These are phyloP conservation scores for Globisporangium canariense DNA, from an alignment of 352 stramenopile genomes.

Conservation along the genomic window DNA sequence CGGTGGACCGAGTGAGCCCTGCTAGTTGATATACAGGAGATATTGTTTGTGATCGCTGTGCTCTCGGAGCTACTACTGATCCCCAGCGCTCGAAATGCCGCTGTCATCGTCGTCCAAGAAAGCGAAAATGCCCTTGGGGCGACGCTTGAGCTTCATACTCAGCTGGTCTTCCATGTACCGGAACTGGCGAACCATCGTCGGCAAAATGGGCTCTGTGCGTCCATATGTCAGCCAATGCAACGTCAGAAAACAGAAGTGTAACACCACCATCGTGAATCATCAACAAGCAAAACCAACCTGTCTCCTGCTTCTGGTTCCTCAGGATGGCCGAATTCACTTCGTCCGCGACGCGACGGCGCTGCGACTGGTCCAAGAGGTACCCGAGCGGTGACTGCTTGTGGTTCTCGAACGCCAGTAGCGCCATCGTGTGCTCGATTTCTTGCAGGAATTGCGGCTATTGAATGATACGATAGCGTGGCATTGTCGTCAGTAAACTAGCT, in stretches of 20 bases:
- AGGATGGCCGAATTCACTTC: constrained; percentile 78
- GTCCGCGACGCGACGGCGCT: constrained; percentile 62
- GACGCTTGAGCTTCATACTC: constrained; percentile 52
- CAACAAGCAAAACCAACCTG: constrained; percentile 27
- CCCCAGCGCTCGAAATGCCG: constrained; percentile 3
- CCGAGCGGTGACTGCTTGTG: constrained; percentile 51
- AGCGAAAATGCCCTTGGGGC: constrained; percentile 42
- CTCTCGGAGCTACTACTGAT: not conserved
- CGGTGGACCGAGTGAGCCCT: too few relatives aligned
- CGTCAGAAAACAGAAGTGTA: not conserved
- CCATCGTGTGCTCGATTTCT: constrained; percentile 78
- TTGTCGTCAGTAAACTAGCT: too few relatives aligned
- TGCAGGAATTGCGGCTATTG: constrained; percentile 60
- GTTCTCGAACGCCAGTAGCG: constrained; percentile 72
- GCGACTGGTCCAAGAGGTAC: constrained; percentile 53
- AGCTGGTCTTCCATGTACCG: constrained; percentile 79
- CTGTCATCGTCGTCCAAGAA: constrained; percentile 37
- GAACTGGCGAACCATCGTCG: constrained; percentile 75
- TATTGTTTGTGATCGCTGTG: not conserved
- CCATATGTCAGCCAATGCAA: constrained; percentile 5
- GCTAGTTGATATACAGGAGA: not conserved
- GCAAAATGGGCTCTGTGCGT: constrained; percentile 61
- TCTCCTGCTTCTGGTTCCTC: constrained; percentile 68
- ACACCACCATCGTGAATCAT: not conserved
- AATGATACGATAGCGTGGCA: not conserved